phyloP scores from a whole-genome alignment of 2,329 filamentous ascomycete genomes.

The Scedosporium dehoogii region DNA sequence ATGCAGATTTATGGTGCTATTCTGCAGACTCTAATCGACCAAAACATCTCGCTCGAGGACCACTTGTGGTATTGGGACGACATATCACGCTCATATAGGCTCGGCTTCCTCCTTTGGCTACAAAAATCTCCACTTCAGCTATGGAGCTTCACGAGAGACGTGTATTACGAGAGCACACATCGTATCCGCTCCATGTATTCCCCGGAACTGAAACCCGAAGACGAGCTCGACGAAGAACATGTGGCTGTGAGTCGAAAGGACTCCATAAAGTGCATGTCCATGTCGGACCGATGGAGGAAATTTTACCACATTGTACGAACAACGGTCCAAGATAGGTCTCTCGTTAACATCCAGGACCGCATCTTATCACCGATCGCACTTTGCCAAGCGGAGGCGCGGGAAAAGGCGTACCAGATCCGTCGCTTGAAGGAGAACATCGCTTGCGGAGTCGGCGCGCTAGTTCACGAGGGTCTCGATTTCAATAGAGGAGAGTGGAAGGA shows the following conservation, averaged over 20 bases:
- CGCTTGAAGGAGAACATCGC: constrained; percentile 71
- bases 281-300: constrained; percentile 43
- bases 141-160: constrained; percentile 60
- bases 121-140: constrained; percentile 75
- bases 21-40: constrained; percentile 66
- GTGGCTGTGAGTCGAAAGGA: neutral
- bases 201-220: constrained; percentile 12
- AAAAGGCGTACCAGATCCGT: constrained; percentile 62
- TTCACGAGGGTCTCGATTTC: constrained; percentile 74
- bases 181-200: constrained; percentile 27
- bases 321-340: constrained; percentile 62
- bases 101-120: constrained; percentile 71
- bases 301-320: constrained; percentile 77
- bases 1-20: constrained; percentile 82
- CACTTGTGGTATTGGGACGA: constrained; percentile 97
- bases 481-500: constrained; percentile 56
- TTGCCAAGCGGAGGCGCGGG: constrained; percentile 62
- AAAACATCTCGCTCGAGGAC: constrained; percentile 73
- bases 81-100: constrained; percentile 66
- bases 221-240: constrained; percentile 19
- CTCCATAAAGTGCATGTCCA: neutral
- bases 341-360: constrained; percentile 59
- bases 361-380: constrained; percentile 72
- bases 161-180: constrained; percentile 52
- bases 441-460: constrained; percentile 74